These are phyloP conservation scores for Saccharomycopsis sp. DNA, from an alignment of 805 yeast species.

Conservation along the genomic window DNA sequence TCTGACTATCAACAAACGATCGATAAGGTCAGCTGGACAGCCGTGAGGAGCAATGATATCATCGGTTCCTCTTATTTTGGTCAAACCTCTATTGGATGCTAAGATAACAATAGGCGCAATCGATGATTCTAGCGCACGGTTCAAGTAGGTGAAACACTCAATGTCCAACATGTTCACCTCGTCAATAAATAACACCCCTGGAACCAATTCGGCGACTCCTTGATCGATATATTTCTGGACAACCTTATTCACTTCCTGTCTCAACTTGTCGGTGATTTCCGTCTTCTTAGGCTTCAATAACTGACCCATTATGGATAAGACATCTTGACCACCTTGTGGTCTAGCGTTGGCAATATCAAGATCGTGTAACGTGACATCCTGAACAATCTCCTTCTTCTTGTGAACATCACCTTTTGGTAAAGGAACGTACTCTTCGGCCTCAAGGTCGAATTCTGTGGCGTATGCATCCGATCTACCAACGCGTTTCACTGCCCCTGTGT, in stretches of 20 bases:
- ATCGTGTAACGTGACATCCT: slow-evolving; percentile 94
- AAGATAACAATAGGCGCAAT: slow-evolving; percentile 93
- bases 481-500: slow-evolving; percentile 94
- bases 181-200: slow-evolving; percentile 96
- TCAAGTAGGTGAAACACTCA: slow-evolving; percentile 92
- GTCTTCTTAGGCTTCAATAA: slow-evolving; percentile 93
- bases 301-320: slow-evolving; percentile 94
- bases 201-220: slow-evolving; percentile 95
- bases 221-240: slow-evolving; percentile 95
- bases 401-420: slow-evolving; percentile 98
- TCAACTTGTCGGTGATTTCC: slow-evolving; percentile 91
- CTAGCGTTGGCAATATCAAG: slow-evolving; percentile 93
- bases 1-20: slow-evolving; percentile 83
- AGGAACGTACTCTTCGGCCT: slow-evolving; percentile 98
- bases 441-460: slow-evolving; percentile 96
- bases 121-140: slow-evolving; percentile 85
- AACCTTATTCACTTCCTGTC: slow-evolving; percentile 90
- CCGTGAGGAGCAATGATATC: slow-evolving; percentile 83
- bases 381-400: slow-evolving; percentile 95
- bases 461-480: slow-evolving; percentile 98
- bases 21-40: slow-evolving; percentile 89
- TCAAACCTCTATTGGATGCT: slow-evolving; percentile 93
- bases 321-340: slow-evolving; percentile 97
- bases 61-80: slow-evolving; percentile 83
- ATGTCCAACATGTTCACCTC: slow-evolving; percentile 98